These are phyloP conservation scores for Fusarium chuoi DNA, from an alignment of 2,329 filamentous ascomycete genomes.

Conservation along the genomic window DNA sequence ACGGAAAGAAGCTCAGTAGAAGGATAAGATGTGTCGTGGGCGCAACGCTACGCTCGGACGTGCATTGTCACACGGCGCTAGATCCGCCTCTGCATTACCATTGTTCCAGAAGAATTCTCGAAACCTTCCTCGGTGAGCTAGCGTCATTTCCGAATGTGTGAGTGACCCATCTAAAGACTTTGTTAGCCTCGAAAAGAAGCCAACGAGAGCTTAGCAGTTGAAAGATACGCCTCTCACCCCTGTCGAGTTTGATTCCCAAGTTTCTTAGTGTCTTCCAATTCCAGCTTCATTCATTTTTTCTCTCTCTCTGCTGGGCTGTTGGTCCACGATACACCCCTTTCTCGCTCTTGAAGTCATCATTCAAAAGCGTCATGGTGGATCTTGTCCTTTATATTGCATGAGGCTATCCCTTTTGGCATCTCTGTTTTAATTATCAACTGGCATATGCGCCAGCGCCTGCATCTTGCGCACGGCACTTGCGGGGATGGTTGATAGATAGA, in stretches of 20 bases:
- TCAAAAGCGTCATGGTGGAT: conserved; percentile 35
- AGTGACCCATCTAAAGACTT: conserved; percentile 36
- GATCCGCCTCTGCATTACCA: conserved; percentile 29
- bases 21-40: conserved; percentile 22
- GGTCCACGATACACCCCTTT: conserved; percentile 24
- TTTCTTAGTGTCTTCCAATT: conserved; percentile 19
- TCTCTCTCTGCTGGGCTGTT: not conserved
- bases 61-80: conserved; percentile 31
- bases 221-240: not conserved
- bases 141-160: conserved; percentile 43
- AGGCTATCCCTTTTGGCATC: not conserved
- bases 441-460: conserved; percentile 24
- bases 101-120: conserved; percentile 50
- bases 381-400: not conserved
- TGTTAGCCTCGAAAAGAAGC: conserved; percentile 37
- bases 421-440: conserved; percentile 24
- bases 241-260: conserved; percentile 21
- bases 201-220: conserved; percentile 40
- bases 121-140: conserved; percentile 50
- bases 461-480: conserved; percentile 8
- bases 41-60: conserved; percentile 37
- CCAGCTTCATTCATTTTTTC: conserved; percentile 12
- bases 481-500: conserved; percentile 7
- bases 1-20: conserved; percentile 37
- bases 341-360: not conserved